Percentiles rank a stretch among this genome's conserved stretches.
These are phyloP conservation scores for Pelagophyceae sp. DNA, from an alignment of 352 stramenopile genomes.

Conservation along the genomic window DNA sequence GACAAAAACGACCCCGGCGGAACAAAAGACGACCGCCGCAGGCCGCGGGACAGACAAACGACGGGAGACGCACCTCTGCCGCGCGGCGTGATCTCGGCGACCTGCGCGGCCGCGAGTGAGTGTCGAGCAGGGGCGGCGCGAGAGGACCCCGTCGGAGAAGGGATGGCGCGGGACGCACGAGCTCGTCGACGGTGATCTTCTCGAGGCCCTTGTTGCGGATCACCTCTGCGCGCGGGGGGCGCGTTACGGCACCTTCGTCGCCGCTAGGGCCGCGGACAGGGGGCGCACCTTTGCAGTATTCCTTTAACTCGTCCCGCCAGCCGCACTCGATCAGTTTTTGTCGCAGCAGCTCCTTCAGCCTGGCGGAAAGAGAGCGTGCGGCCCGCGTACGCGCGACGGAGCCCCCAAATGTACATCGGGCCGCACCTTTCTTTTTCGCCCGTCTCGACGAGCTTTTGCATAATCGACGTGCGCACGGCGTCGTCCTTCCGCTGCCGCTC, in stretches of 20 bases:
- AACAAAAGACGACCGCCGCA: too few relatives aligned
- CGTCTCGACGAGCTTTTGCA: conserved; percentile 70
- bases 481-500: conserved; percentile 57
- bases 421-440: conserved; percentile 65
- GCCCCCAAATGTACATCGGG: background rate
- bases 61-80: background rate
- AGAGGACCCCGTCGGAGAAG: too few relatives aligned
- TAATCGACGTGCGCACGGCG: conserved; percentile 60
- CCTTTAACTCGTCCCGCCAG: conserved; percentile 80
- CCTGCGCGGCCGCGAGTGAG: too few relatives aligned
- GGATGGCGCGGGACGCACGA: too few relatives aligned
- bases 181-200: conserved; percentile 83
- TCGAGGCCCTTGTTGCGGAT: conserved; percentile 84
- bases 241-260: background rate
- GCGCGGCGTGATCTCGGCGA: conserved; percentile 53
- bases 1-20: conserved; percentile 12
- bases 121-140: conserved; percentile 83
- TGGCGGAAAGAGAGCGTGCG: background rate
- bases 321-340: conserved; percentile 74
- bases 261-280: background rate
- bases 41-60: background rate
- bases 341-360: conserved; percentile 69
- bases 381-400: background rate
- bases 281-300: conserved; percentile 62
- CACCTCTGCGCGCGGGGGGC: conserved; percentile 65